A percentile compares a stretch with the other conserved stretches of the same genome.
Conservation (phyloP, 352 stramenopile species). For the Saprolegnia diclina region DNA sequence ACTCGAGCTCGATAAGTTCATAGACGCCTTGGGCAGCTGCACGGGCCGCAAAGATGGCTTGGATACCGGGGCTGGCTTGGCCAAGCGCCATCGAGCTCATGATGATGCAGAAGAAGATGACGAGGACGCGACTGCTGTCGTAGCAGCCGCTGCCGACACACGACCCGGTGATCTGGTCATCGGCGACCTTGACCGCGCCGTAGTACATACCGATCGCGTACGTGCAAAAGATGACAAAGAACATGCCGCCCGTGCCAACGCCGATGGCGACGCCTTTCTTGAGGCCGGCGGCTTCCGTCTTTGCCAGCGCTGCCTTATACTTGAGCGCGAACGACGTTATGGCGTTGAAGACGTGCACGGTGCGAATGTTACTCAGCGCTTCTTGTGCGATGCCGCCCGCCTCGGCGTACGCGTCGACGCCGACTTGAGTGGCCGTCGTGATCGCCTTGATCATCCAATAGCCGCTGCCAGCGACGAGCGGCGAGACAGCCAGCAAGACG, state of each 20-base stretch:
- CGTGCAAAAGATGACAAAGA: slow-evolving; percentile 60
- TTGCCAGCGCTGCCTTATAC: slow-evolving; percentile 8
- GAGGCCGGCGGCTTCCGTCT: slow-evolving; percentile 9
- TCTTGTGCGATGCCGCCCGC: slow-evolving; percentile 41
- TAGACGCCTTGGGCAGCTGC: slow-evolving; percentile 60
- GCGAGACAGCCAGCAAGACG: slow-evolving; percentile 31
- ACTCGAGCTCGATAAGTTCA: slow-evolving; percentile 41
- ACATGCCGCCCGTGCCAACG: slow-evolving; percentile 59
- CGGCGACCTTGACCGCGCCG: slow-evolving; percentile 54
- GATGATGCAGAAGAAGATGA: slow-evolving; percentile 65
- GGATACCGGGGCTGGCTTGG: slow-evolving; percentile 49
- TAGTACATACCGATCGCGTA: slow-evolving; percentile 81
- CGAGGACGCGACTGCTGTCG: slow-evolving; percentile 56
- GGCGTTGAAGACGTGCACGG: slow-evolving; percentile 37
- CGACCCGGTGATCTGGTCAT: slow-evolving; percentile 41
- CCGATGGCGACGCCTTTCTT: slow-evolving; percentile 30
- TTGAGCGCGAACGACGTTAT: slow-evolving; percentile 7
- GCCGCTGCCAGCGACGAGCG: slow-evolving; percentile 29
- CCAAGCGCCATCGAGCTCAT: slow-evolving; percentile 69
- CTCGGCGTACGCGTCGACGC: slow-evolving; percentile 37
- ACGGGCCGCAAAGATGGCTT: slow-evolving; percentile 56
- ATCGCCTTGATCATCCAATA: slow-evolving; percentile 34
- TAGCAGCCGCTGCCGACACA: slow-evolving; percentile 48
- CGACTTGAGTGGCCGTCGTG: slow-evolving; percentile 27
- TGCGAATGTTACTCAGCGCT: slow-evolving; percentile 38